Evolutionary conservation across 768 basidiomycete species (phyloP).

Genomic region (Phaeolepiota aurea): DNA sequence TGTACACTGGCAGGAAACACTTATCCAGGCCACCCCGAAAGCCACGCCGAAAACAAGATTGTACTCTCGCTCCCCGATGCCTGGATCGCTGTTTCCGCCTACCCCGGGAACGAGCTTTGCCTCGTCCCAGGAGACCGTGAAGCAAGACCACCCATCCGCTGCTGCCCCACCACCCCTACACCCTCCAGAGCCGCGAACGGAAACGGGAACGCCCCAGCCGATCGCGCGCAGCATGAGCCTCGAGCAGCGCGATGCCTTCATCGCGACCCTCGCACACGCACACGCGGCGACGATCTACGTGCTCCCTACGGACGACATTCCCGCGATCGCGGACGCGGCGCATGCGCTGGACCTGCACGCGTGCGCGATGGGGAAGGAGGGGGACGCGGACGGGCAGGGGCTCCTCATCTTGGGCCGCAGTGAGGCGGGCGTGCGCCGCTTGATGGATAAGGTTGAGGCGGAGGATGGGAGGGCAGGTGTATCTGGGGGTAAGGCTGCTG

Average conservation of each 20-base stretch:
- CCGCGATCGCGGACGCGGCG: constrained; percentile 29
- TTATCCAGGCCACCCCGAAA: constrained; percentile 11
- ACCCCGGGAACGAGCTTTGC: constrained; percentile 32
- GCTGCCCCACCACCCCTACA: constrained; percentile 10
- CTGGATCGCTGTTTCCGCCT: constrained; percentile 45
- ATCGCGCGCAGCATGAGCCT: constrained; percentile 42
- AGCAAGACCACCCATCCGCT: constrained; percentile 5
- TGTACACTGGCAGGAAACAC: constrained; percentile 24
- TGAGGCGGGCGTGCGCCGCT: constrained; percentile 31
- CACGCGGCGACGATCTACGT: constrained; percentile 42
- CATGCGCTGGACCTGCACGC: constrained; percentile 33
- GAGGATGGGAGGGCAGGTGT: constrained; percentile 5
- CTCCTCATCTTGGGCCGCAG: constrained; percentile 49
- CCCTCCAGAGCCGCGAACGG: constrained; percentile 6
- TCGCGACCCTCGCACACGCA: constrained; percentile 31
- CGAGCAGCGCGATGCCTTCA: constrained; percentile 43
- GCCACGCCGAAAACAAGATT: constrained; percentile 12
- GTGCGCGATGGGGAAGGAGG: constrained; percentile 28
- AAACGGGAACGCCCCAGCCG: constrained; percentile 13
- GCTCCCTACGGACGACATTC: constrained; percentile 36
- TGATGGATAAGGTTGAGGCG: constrained; percentile 24
- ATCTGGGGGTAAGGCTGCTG: constrained; percentile 5
- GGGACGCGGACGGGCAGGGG: constrained; percentile 28
- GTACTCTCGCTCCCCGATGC: constrained; percentile 37
- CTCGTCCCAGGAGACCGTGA: constrained; percentile 11